Evolutionary conservation across 2,329 filamentous ascomycete species (phyloP).

Genomic region (Colletotrichum lupini): DNA sequence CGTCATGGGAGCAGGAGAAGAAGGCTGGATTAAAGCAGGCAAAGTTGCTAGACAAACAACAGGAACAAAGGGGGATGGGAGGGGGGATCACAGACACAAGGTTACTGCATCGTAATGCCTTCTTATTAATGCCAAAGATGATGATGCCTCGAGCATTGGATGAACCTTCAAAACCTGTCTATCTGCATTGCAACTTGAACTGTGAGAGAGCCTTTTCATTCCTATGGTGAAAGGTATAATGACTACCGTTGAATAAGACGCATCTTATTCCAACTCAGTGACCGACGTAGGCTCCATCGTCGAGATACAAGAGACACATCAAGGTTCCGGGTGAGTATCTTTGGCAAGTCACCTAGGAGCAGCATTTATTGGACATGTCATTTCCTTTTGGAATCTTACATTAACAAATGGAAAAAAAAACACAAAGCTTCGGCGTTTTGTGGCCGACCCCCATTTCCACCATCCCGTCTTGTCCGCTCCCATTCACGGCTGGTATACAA

Average conservation of each 20-base stretch:
- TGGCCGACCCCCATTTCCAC: not conserved
- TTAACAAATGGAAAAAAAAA: not conserved
- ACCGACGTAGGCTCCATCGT: no score
- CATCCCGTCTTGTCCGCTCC: not conserved
- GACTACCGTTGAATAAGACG: no score
- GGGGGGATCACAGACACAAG: not conserved
- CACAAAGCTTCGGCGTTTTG: not conserved
- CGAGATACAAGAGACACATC: no score
- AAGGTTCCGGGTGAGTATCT: no score
- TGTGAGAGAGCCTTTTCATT: not conserved
- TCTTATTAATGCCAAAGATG: conserved; percentile 15
- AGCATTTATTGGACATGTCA: not conserved
- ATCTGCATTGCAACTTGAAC: no score
- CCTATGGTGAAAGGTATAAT: not conserved
- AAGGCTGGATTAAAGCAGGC: not conserved
- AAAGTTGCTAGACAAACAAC: conserved; percentile 7
- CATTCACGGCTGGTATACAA: conserved; percentile 8
- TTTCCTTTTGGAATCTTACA: not conserved
- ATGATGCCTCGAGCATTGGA: not conserved
- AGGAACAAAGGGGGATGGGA: not conserved
- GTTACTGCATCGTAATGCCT: not conserved
- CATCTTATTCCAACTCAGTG: not conserved
- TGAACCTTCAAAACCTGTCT: not conserved
- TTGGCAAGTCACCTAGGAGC: not conserved
- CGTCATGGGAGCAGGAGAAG: not conserved